Conservation (phyloP, 1,139 yeast genomes). For the Debaryomyces udenii region DNA sequence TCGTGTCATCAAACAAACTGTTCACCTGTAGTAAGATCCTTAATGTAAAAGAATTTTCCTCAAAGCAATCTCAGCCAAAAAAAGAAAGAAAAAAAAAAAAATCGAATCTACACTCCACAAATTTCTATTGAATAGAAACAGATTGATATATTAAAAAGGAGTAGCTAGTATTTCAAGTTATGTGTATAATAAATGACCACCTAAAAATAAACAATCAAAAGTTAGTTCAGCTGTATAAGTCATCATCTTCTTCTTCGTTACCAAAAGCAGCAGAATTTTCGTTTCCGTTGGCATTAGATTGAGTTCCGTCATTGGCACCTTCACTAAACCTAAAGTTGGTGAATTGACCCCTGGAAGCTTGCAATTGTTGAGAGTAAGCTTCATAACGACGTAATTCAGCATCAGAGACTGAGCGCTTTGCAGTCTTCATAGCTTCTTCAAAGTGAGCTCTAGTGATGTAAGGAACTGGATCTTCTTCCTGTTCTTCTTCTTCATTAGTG, state of each 20-base stretch:
- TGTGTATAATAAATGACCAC: not conserved
- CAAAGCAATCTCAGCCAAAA: not conserved
- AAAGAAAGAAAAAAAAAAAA: not conserved
- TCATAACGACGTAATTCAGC: constrained; percentile 98
- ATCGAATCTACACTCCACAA: not conserved
- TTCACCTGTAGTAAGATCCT: not conserved
- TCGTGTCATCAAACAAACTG: not conserved
- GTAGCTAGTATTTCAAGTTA: constrained; percentile 6
- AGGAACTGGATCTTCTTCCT: constrained; percentile 90
- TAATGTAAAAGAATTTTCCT: not conserved
- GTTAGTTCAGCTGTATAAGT: constrained; percentile 69
- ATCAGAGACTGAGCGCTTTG: constrained; percentile 95
- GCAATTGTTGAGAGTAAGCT: constrained; percentile 96
- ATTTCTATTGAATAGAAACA: constrained; percentile 1
- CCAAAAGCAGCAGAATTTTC: constrained; percentile 49
- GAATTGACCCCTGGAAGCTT: constrained; percentile 92
- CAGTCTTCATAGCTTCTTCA: constrained; percentile 99
- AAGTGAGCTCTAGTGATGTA: constrained; percentile 90
- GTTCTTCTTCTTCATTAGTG: constrained; percentile 52
- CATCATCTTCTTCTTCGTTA: constrained; percentile 89
- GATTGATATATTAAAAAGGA: constrained; percentile 5
- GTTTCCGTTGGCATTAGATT: constrained; percentile 13
- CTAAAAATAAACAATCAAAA: not conserved
- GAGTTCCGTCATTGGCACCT: constrained; percentile 27
- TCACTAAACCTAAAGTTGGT: constrained; percentile 73